Conservation (phyloP, 148 eudicot species). For the Amaranthus hypochondriacus region DNA sequence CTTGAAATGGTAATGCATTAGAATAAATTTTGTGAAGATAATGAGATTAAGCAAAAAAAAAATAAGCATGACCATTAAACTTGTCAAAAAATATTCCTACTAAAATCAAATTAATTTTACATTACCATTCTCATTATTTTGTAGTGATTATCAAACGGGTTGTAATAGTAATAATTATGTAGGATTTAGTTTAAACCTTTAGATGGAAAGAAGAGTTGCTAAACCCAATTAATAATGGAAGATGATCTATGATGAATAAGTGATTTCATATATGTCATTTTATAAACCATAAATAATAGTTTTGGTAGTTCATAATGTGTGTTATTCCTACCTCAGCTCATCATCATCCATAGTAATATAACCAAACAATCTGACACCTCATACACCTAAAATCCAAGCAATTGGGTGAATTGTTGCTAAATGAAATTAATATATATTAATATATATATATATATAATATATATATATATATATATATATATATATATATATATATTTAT, state of each 20-base stretch:
- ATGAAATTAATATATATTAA: not conserved
- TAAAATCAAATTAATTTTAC: no score
- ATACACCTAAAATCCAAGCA: slow-evolving; percentile 15
- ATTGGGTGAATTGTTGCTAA: slow-evolving; percentile 7
- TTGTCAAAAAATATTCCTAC: no score
- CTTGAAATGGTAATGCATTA: no score
- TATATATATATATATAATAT: not conserved
- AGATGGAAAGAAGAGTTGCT: not conserved
- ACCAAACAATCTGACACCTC: slow-evolving; percentile 6
- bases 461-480: not conserved
- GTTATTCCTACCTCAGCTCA: not conserved
- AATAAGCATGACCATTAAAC: no score
- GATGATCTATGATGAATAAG: no score
- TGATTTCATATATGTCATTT: slow-evolving; percentile 6
- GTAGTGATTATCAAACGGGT: no score
- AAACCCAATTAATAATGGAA: not conserved
- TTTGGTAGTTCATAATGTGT: slow-evolving; percentile 6
- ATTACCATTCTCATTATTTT: no score
- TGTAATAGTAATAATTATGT: no score
- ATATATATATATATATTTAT: not conserved
- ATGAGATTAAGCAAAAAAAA: no score
- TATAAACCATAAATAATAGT: not conserved
- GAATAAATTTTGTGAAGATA: no score
- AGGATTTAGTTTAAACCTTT: no score
- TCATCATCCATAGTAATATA: slow-evolving; percentile 11